These are phyloP conservation scores for Aspergillus felis DNA, from an alignment of 2,329 filamentous ascomycete species.

Conservation along the genomic window DNA sequence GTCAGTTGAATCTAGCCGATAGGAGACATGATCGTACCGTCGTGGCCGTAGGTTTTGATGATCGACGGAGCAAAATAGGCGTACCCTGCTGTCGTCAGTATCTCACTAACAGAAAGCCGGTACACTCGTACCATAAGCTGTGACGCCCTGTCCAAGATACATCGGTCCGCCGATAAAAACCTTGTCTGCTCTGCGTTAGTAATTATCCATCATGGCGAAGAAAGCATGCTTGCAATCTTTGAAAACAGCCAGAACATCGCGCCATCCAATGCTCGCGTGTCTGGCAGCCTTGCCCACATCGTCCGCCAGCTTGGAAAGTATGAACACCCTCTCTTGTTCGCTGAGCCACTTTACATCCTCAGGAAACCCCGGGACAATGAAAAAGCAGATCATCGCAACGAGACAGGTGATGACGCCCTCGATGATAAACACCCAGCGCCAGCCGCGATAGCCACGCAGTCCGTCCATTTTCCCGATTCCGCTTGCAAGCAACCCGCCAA, in stretches of 20 bases:
- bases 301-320: constrained; percentile 61
- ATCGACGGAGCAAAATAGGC: constrained; percentile 74
- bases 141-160: constrained; percentile 75
- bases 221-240: constrained; percentile 52
- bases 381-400: constrained; percentile 55
- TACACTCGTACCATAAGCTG: constrained; percentile 55
- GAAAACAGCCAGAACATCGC: constrained; percentile 62
- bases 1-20: neutral
- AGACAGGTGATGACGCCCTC: constrained; percentile 60
- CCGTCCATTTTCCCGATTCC: constrained; percentile 56
- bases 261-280: constrained; percentile 56
- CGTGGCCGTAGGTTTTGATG: constrained; percentile 62
- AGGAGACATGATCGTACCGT: constrained; percentile 22
- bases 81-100: constrained; percentile 43
- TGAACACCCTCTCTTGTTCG: constrained; percentile 61
- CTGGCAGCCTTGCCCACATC: constrained; percentile 65
- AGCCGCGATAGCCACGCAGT: constrained; percentile 51
- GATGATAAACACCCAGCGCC: constrained; percentile 51
- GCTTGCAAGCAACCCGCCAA: constrained; percentile 56
- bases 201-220: neutral
- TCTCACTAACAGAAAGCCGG: neutral
- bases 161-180: constrained; percentile 70
- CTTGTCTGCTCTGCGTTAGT: constrained; percentile 44
- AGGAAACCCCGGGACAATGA: constrained; percentile 67
- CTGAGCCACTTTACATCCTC: constrained; percentile 66